Evolutionary conservation across 352 stramenopile species (phyloP).

Genomic region (Phytopythium vexans): DNA sequence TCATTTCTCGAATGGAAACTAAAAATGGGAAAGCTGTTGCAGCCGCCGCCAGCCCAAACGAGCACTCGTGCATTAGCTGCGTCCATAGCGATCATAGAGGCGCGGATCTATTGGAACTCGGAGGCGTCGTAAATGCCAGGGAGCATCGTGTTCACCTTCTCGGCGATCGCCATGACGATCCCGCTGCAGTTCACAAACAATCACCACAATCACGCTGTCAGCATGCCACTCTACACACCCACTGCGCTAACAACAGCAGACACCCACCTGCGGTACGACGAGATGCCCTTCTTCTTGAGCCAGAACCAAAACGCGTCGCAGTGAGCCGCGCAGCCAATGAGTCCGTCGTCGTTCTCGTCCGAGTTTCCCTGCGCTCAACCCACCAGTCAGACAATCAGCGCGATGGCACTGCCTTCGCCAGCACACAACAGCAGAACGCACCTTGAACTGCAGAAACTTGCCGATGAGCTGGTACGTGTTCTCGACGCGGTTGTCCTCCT

Average conservation of each 20-base stretch:
- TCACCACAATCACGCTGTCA: constrained; percentile 96
- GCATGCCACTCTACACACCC: constrained; percentile 96
- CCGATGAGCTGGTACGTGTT: constrained; percentile 99
- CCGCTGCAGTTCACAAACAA: constrained; percentile 44
- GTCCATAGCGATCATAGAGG: too few relatives aligned
- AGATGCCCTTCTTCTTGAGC: constrained; percentile 95
- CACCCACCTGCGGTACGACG: constrained; percentile 85
- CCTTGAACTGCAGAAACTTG: constrained; percentile 90
- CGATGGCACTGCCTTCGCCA: not conserved
- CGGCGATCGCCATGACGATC: constrained; percentile 96
- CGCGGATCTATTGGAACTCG: constrained; percentile 87
- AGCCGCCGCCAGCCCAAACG: too few relatives aligned
- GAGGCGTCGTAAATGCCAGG: constrained; percentile 95
- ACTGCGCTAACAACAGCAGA: constrained; percentile 26
- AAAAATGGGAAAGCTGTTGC: too few relatives aligned
- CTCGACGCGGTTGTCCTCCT: constrained; percentile 87
- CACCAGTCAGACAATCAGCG: constrained; percentile 35
- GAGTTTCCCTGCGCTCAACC: constrained; percentile 46
- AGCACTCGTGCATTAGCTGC: too few relatives aligned
- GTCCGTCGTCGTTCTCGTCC: constrained; percentile 83
- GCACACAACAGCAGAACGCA: constrained; percentile 10
- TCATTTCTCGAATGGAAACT: too few relatives aligned
- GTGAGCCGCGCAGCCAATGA: constrained; percentile 92
- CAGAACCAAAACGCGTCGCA: constrained; percentile 97
- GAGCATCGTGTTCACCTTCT: constrained; percentile 97